Evolutionary conservation across 2,329 filamentous ascomycete genomes (phyloP), one percentile per base, ranked within the genome.

Genomic region (Talaromyces sp.): DNA sequence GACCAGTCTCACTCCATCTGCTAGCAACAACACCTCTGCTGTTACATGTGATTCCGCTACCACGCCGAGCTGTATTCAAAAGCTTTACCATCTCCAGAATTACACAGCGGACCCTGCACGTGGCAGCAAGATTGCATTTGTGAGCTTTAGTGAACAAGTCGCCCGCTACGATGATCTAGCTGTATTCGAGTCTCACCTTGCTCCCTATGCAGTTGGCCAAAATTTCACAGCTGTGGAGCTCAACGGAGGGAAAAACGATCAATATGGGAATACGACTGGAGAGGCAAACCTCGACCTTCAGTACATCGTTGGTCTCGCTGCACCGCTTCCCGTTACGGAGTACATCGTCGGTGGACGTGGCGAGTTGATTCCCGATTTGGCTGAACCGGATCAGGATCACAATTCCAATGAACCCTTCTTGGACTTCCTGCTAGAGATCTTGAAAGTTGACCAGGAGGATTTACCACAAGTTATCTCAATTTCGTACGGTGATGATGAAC

Each of bases 281-380:
- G 88, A 91, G 74, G 88, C 86, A 17, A 89, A 88, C 67, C 79
- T 90, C 13, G 88, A 91, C 71, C 79, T 87, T 3, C 85, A 90
- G 70, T 86, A 88, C 60, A 81, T 88, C 13, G 71, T 87, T 8
- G 82, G n/a, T n/a, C n/a, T n/a, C n/a, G n/a, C n/a, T n/a, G n/a
- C n/a, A n/a, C n/a, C n/a, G n/a, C n/a, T n/a, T n/a, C n/a, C n/a
- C n/a, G n/a, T n/a, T n/a, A n/a, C n/a, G n/a, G n/a, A n/a, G n/a
- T n/a, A n/a, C n/a, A n/a, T n/a, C n/a, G n/a, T n/a, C n/a, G n/a
- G n/a, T n/a, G n/a, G n/a, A n/a, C n/a, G n/a, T n/a, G n/a, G n/a
- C n/a, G n/a, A n/a, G n/a, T n/a, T n/a, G n/a, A n/a, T n/a, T n/a
- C n/a, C n/a, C n/a, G n/a, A n/a, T n/a, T n/a, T n/a, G n/a, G n/a